Evolutionary conservation across 2,329 filamentous ascomycete species (phyloP).

Genomic region (Leptographium radiaticola): DNA sequence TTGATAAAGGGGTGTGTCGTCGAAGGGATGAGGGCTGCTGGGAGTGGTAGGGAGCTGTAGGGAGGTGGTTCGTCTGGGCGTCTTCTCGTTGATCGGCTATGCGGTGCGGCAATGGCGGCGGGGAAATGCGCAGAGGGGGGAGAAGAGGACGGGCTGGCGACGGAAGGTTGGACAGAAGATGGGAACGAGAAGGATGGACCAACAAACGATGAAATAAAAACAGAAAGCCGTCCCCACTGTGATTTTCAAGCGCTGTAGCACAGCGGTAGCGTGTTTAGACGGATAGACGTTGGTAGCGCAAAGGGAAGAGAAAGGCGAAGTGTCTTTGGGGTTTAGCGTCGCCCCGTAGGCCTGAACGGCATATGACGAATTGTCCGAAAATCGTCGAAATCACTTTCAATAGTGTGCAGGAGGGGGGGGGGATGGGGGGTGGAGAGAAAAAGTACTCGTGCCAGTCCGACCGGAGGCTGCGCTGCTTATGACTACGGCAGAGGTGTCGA

Average conservation of each 20-base stretch:
- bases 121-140: not conserved
- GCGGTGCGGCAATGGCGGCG: not conserved
- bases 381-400: too few relatives aligned
- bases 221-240: not conserved
- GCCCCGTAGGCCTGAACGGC: not conserved
- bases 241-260: not conserved
- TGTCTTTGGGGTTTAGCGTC: not conserved
- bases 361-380: not conserved
- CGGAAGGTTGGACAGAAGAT: not conserved
- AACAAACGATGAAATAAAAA: not conserved
- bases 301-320: not conserved
- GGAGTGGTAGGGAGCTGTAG: too few relatives aligned
- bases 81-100: too few relatives aligned
- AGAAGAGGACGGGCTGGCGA: not conserved
- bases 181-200: not conserved
- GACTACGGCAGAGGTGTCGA: too few relatives aligned
- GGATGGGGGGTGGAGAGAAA: too few relatives aligned
- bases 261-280: not conserved
- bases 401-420: too few relatives aligned
- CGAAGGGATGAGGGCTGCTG: too few relatives aligned
- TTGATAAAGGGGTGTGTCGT: too few relatives aligned
- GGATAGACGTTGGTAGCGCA: not conserved
- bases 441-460: too few relatives aligned
- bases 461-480: too few relatives aligned
- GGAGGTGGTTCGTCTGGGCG: too few relatives aligned